Base-by-base conservation (phyloP, 1,284 basidiomycete species). In the Coniferiporia sulphurascens region DNA sequence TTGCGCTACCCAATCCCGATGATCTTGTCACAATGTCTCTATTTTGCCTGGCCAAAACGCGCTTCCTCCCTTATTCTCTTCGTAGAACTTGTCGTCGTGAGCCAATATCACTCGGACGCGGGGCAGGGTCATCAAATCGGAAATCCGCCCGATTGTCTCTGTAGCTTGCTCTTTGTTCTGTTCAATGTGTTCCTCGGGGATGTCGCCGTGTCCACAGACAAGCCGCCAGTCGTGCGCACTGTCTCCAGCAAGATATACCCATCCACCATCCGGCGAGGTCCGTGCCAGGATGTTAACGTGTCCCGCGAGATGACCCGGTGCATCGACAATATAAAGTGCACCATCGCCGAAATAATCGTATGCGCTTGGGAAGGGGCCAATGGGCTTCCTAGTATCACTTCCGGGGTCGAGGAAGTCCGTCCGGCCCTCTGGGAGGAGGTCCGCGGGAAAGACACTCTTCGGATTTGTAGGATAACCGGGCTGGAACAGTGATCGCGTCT, bases 161-260 rank as follows among this genome's bases (percentile, higher is more conserved):
- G 73, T 71, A 7, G 82, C 77, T 19, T 64, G 60, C 19, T 70
- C 74, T 65, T 73, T 72, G 65, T 84, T 70, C 9, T 61, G 63
- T 64, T 85, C 80, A 52, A 73, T 71, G 59, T 79, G 83, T 41
- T 63, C 64, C 12, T 17, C 35, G 17, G 77, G 75, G 44, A 84
- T 74, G 1, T 72, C 63, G 21, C 72, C 72, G 63, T 78, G 73
- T 12, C 79, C 80, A 1, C 72, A 77, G 50, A 85, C 64, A 51
- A 84, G 69, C 19, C 77, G 72, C 73, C 76, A 75, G 67, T 83
- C 77, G 65, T 85, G 84, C 8, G 77, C 81, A 53, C 77, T 78
- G 65, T 85, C 83, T 0, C 77, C 81, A 1, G 74, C 82, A 22
- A 85, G 73, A 62, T 77, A 81, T n/a, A 84, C 69, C 84, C 83